Evolutionary conservation across 1,139 yeast species (phyloP).

Genomic region (Protomyces arabidopsidicola): DNA sequence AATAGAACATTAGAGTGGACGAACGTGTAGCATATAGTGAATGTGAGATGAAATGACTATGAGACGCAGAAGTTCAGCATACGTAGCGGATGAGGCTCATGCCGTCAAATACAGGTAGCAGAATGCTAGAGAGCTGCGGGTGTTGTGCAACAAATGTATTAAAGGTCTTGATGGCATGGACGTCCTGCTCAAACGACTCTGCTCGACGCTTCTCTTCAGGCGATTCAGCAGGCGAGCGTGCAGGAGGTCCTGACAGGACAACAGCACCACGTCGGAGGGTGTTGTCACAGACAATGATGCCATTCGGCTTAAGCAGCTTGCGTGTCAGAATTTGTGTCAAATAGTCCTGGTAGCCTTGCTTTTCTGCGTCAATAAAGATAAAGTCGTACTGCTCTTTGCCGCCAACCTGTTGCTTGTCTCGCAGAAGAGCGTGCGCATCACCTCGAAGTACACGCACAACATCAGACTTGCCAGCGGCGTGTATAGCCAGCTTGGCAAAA

Average conservation of each 20-base stretch:
- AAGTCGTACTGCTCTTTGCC: conserved; percentile 12
- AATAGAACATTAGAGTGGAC: too few relatives aligned
- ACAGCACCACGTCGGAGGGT: conserved; percentile 20
- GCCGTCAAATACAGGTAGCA: conserved; percentile 20
- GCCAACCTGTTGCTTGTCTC: not conserved
- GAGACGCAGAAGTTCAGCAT: too few relatives aligned
- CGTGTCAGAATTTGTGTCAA: not conserved
- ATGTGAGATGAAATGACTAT: too few relatives aligned
- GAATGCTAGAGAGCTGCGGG: not conserved
- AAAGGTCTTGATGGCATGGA: conserved; percentile 10
- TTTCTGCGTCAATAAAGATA: conserved; percentile 26
- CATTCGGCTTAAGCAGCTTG: conserved; percentile 1
- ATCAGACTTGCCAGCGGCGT: conserved; percentile 12
- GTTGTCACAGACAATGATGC: conserved; percentile 21
- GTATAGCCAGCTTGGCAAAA: conserved; percentile 18
- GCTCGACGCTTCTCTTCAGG: conserved; percentile 3
- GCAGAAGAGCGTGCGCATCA: conserved; percentile 10
- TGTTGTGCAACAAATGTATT: conserved; percentile 5
- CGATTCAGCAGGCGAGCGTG: conserved; percentile 12
- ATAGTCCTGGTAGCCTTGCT: conserved; percentile 18
- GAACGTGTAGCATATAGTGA: too few relatives aligned
- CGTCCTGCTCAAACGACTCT: conserved; percentile 14
- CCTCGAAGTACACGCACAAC: conserved; percentile 9
- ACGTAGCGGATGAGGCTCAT: conserved; percentile 12
- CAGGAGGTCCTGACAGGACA: not conserved